Conservation (phyloP, 441 rosid genomes). For the Geranium incanum region DNA sequence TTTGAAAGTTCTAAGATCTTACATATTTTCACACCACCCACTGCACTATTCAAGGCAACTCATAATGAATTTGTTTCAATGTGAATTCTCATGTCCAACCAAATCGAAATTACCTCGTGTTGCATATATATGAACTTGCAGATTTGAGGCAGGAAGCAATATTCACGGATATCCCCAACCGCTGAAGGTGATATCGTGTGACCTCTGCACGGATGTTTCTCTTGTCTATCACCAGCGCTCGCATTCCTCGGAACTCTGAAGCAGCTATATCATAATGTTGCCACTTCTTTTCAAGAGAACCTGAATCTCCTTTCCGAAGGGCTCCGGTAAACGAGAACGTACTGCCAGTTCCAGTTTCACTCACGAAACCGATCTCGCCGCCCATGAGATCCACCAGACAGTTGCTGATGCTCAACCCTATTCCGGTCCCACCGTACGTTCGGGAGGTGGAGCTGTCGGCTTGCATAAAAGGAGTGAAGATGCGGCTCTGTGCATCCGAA, state of each 20-base stretch:
- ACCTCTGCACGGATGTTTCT: constrained; percentile 74
- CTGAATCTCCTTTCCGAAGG: constrained; percentile 46
- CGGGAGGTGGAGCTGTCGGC: constrained; percentile 99
- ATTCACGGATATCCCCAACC: constrained; percentile 58
- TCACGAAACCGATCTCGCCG: constrained; percentile 87
- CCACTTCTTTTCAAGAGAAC: constrained; percentile 38
- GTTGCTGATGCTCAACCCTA: constrained; percentile 88
- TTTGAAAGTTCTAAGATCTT: no score
- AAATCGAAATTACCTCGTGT: constrained; percentile 34
- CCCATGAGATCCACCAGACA: constrained; percentile 87
- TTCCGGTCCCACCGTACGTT: constrained; percentile 93
- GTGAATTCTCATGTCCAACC: background rate
- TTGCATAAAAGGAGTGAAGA: constrained; percentile 94
- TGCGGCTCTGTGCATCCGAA: constrained; percentile 59
- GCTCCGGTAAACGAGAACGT: constrained; percentile 76
- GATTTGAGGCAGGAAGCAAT: constrained; percentile 37
- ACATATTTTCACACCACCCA: no score
- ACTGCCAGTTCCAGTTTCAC: constrained; percentile 68
- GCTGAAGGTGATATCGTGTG: constrained; percentile 62
- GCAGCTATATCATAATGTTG: constrained; percentile 40
- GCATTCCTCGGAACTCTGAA: constrained; percentile 50
- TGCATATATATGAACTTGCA: constrained; percentile 37
- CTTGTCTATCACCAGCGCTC: constrained; percentile 69
- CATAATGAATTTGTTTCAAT: background rate
- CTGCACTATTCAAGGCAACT: no score